Evolutionary conservation across 140 eudicot genomes (phyloP).

Genomic region (Stevia rebaudiana): DNA sequence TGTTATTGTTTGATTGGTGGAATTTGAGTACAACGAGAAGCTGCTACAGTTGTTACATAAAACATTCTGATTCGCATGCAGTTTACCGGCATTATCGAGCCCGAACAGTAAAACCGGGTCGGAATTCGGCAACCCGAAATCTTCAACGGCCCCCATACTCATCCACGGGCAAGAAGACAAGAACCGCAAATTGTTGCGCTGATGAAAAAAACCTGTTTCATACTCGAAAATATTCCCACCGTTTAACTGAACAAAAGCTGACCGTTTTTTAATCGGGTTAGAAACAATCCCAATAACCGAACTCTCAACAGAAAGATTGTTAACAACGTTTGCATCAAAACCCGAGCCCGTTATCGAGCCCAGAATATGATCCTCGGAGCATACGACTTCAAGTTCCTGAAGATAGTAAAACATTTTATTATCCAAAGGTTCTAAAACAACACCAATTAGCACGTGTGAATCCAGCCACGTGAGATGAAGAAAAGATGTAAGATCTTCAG

Average conservation of each 20-base stretch:
- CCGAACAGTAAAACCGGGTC: conserved; percentile 57
- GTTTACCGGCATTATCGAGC: conserved; percentile 55
- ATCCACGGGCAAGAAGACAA: conserved; percentile 80
- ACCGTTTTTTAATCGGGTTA: conserved; percentile 35
- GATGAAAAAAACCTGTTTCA: conserved; percentile 31
- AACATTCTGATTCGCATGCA: conserved; percentile 54
- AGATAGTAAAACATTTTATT: conserved; percentile 32
- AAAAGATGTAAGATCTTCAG: conserved; percentile 35
- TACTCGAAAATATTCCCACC: conserved; percentile 64
- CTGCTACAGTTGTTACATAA: conserved; percentile 79
- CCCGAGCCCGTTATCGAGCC: conserved; percentile 69
- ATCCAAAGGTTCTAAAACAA: conserved; percentile 19
- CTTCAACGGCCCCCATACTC: conserved; percentile 43
- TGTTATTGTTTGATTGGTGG: conserved; percentile 46
- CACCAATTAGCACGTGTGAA: conserved; percentile 61
- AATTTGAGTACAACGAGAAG: conserved; percentile 71
- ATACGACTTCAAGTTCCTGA: conserved; percentile 63
- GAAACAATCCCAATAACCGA: conserved; percentile 44
- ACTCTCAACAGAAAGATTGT: conserved; percentile 38
- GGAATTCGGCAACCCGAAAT: conserved; percentile 21
- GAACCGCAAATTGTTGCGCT: conserved; percentile 39
- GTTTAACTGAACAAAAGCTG: conserved; percentile 63
- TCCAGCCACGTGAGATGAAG: conserved; percentile 81
- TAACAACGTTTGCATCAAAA: conserved; percentile 41
- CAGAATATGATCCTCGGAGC: conserved; percentile 66